phyloP scores from a whole-genome alignment of 345 rosid species.

The Corchorus capsularis region DNA sequence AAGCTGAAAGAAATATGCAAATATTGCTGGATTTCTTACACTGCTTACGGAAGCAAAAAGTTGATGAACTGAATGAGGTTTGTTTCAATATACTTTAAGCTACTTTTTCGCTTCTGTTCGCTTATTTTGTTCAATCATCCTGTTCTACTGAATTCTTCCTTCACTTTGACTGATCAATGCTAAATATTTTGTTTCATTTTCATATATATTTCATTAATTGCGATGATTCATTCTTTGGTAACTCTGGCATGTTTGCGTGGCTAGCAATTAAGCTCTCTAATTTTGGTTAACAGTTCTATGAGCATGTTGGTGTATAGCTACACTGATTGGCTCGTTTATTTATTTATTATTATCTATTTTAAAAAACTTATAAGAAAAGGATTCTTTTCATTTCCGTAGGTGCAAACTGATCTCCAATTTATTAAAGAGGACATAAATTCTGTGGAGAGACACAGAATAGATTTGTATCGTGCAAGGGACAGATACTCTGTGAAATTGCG shows the following conservation, averaged over 20 bases:
- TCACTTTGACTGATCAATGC: slow-evolving; percentile 3
- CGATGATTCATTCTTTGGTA: slow-evolving; percentile 11
- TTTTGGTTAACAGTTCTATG: background rate
- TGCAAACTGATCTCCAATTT: slow-evolving; percentile 81
- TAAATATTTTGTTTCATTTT: background rate
- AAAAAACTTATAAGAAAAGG: background rate
- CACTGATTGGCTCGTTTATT: background rate
- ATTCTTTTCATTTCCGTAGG: slow-evolving; percentile 41
- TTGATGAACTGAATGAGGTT: slow-evolving; percentile 90
- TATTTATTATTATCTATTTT: background rate
- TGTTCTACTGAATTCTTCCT: background rate
- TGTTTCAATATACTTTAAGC: slow-evolving; percentile 13
- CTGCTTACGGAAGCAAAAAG: slow-evolving; percentile 83
- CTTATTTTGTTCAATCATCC: slow-evolving; percentile 3
- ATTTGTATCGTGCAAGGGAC: slow-evolving; percentile 78
- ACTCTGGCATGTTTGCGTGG: background rate
- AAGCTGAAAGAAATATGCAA: slow-evolving; percentile 98
- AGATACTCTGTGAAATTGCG: slow-evolving; percentile 73
- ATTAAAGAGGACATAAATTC: slow-evolving; percentile 87
- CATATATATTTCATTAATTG: background rate
- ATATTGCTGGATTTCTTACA: slow-evolving; percentile 86
- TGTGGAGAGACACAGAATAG: slow-evolving; percentile 87
- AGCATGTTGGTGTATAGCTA: background rate
- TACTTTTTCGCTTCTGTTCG: background rate
- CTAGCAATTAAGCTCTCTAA: background rate